Evolutionary conservation across 257 asterid genomes (phyloP).

Genomic region (Gentiana macrophylla): DNA sequence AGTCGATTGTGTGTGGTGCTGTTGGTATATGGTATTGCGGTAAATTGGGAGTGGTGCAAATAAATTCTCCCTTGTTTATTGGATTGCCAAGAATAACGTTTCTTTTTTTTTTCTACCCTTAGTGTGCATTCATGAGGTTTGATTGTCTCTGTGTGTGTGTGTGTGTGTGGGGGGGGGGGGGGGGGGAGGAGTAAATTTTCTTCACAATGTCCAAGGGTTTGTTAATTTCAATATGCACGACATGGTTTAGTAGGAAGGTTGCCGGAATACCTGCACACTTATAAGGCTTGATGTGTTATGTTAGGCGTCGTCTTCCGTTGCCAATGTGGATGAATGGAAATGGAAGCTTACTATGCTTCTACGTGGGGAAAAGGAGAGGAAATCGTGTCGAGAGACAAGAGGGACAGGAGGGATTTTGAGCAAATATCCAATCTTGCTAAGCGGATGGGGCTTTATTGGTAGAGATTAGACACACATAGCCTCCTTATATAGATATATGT

Average conservation of each 20-base stretch:
- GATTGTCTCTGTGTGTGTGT: no score
- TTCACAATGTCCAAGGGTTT: no score
- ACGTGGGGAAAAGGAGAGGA: constrained; percentile 69
- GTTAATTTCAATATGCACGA: no score
- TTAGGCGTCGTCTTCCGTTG: constrained; percentile 95
- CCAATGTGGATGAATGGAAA: constrained; percentile 96
- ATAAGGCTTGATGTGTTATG: constrained; percentile 1
- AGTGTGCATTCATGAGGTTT: no score
- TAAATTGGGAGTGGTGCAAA: no score
- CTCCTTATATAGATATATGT: neutral
- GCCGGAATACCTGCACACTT: neutral
- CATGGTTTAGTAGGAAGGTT: neutral
- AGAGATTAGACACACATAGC: constrained; percentile 5
- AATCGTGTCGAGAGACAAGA: constrained; percentile 76
- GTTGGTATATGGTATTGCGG: no score
- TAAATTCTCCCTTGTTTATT: neutral
- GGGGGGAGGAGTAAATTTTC: no score
- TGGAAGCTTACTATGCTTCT: constrained; percentile 87
- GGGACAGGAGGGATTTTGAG: constrained; percentile 87
- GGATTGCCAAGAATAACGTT: neutral
- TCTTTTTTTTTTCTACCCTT: no score
- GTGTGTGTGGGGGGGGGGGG: no score
- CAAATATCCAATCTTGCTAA: constrained; percentile 87
- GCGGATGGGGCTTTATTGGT: constrained; percentile 91
- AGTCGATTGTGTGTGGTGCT: no score